Conservation (phyloP, 768 basidiomycete species). For the Auricularia heimuer region DNA sequence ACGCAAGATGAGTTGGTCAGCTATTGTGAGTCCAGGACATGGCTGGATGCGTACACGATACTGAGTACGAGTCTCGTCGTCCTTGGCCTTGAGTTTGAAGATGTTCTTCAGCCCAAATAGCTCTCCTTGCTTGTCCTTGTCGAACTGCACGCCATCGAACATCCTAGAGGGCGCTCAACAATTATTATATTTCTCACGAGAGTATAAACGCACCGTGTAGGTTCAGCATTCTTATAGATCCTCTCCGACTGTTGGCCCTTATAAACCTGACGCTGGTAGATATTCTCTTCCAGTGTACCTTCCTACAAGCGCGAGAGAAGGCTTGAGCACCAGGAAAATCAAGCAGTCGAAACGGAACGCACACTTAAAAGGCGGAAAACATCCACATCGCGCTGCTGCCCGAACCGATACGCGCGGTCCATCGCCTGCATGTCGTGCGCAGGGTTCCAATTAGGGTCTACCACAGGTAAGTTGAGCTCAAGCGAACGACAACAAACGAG, state of each 20-base stretch:
- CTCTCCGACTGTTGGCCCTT: slow-evolving; percentile 94
- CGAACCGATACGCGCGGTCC: slow-evolving; percentile 80
- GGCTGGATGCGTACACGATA: slow-evolving; percentile 13
- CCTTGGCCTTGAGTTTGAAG: slow-evolving; percentile 64
- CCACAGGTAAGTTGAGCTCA: not conserved
- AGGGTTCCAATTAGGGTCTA: slow-evolving; percentile 96
- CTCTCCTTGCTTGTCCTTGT: slow-evolving; percentile 64
- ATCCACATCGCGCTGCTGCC: slow-evolving; percentile 75
- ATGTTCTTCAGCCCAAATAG: slow-evolving; percentile 82
- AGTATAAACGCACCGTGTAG: slow-evolving; percentile 49
- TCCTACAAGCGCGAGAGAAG: slow-evolving; percentile 2
- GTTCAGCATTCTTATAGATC: slow-evolving; percentile 73
- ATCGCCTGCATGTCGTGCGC: slow-evolving; percentile 91
- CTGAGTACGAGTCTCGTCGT: slow-evolving; percentile 61
- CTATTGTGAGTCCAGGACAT: not conserved
- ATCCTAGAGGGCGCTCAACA: slow-evolving; percentile 34
- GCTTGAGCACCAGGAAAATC: not conserved
- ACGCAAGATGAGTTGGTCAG: not conserved
- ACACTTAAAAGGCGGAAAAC: slow-evolving; percentile 80
- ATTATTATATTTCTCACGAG: not conserved
- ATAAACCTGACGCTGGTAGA: slow-evolving; percentile 83
- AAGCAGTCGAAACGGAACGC: slow-evolving; percentile 37
- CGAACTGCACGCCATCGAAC: slow-evolving; percentile 76
- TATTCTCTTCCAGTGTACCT: slow-evolving; percentile 59
- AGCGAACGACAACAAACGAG: not conserved